These are phyloP conservation scores for Ramicandelaber brevisporus DNA, from an alignment of 192 early-diverging fungal genomes.

Conservation along the genomic window DNA sequence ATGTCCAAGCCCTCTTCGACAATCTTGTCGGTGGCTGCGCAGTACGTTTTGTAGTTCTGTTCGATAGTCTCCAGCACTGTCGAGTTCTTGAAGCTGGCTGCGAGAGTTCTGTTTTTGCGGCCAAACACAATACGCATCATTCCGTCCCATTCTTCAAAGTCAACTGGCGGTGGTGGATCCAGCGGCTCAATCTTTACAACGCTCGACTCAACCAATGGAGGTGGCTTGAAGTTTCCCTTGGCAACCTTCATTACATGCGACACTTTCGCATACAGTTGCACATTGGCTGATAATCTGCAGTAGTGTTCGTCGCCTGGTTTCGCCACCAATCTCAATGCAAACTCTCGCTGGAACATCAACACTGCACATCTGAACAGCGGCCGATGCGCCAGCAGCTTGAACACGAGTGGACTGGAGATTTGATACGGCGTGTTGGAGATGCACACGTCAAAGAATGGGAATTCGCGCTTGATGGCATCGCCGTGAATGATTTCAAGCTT, in stretches of 20 bases:
- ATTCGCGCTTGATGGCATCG: slow-evolving; percentile 87
- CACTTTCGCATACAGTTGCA: slow-evolving; percentile 82
- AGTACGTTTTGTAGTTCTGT: slow-evolving; percentile 87
- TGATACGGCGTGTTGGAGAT: slow-evolving; percentile 95
- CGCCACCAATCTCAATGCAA: slow-evolving; percentile 80
- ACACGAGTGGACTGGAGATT: slow-evolving; percentile 85
- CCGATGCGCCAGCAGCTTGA: slow-evolving; percentile 90
- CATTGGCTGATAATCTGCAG: slow-evolving; percentile 78
- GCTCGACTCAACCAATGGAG: slow-evolving; percentile 84
- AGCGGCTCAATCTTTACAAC: slow-evolving; percentile 86
- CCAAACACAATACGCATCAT: slow-evolving; percentile 77
- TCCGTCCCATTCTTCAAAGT: slow-evolving; percentile 95
- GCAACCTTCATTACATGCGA: slow-evolving; percentile 94
- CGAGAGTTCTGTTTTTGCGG: slow-evolving; percentile 82
- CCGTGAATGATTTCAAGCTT: slow-evolving; percentile 83
- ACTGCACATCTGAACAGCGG: slow-evolving; percentile 75
- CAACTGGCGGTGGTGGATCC: slow-evolving; percentile 81
- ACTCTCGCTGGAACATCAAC: slow-evolving; percentile 99
- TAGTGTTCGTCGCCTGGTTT: slow-evolving; percentile 83
- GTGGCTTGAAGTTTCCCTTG: slow-evolving; percentile 94
- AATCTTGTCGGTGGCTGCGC: slow-evolving; percentile 54
- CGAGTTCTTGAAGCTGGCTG: slow-evolving; percentile 72
- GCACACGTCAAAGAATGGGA: slow-evolving; percentile 96
- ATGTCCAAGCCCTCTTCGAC: slow-evolving; percentile 67
- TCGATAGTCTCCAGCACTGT: slow-evolving; percentile 75